Percentiles rank a stretch among this genome's conserved stretches.
These are phyloP conservation scores for Solanum pinnatisectum DNA, from an alignment of 257 asterid species.

Conservation along the genomic window DNA sequence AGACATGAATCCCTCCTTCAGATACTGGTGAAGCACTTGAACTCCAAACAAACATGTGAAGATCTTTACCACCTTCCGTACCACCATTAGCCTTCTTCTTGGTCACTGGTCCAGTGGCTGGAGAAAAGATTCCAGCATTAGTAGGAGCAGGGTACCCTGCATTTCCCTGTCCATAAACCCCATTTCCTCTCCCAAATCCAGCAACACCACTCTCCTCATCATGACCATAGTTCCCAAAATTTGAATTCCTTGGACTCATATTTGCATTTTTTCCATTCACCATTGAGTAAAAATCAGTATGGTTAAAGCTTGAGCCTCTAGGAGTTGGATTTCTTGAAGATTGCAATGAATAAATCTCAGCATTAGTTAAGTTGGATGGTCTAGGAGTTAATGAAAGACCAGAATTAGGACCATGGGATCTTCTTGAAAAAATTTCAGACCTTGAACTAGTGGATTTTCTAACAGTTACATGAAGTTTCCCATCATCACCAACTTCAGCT, in stretches of 20 bases:
- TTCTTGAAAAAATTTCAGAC: conserved; percentile 39
- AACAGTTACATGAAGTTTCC: conserved; percentile 41
- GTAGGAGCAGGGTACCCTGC: conserved; percentile 70
- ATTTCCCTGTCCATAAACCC: conserved; percentile 42
- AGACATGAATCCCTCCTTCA: conserved; percentile 96
- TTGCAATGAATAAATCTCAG: conserved; percentile 42
- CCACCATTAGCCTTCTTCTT: conserved; percentile 69
- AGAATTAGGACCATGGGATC: conserved; percentile 28
- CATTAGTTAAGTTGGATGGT: conserved; percentile 40
- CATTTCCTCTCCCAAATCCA: conserved; percentile 38
- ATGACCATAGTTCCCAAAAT: conserved; percentile 26
- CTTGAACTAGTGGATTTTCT: conserved; percentile 38
- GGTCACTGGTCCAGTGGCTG: conserved; percentile 44
- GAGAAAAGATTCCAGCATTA: conserved; percentile 78
- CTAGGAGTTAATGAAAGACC: conserved; percentile 39
- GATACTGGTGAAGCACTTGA: conserved; percentile 97
- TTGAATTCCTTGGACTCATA: conserved; percentile 36
- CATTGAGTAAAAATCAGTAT: conserved; percentile 38
- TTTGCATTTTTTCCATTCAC: conserved; percentile 26
- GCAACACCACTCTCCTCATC: conserved; percentile 33
- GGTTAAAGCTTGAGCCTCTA: conserved; percentile 40
- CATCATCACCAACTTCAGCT: conserved; percentile 43
- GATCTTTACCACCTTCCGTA: conserved; percentile 60
- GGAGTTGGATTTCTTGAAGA: conserved; percentile 48
- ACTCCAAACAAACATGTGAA: conserved; percentile 99